Evolutionary conservation across 345 rosid species (phyloP), one percentile per base, ranked within the genome.

Genomic region (Eucalyptus albens): DNA sequence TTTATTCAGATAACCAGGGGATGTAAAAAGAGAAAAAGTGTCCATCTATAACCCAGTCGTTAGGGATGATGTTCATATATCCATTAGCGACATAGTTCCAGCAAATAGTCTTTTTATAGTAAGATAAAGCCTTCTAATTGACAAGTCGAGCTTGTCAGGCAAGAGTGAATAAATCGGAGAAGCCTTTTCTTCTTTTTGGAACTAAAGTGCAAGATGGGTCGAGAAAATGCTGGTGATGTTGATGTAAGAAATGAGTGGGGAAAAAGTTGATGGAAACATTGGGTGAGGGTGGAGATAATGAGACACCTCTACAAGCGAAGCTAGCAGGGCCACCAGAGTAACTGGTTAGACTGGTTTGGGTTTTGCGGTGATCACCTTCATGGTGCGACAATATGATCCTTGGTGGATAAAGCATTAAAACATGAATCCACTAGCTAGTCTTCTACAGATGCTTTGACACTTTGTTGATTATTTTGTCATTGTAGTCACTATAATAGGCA

Each of bases 231-330:
- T 96, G 89, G 99, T 96, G 89, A 95, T 97, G 44, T 97, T 91
- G 99, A 99, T 86, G 96, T 96, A 99, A 94, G 92, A 91, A 97
- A 99, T 80, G 98, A 97, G 89, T 97, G 99, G 98, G 99, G 99
- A 77, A 96, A 77, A 96, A 95, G 94, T 92, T 97, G 93, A 95
- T 96, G 98, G 99, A 95, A 89, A 97, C 99, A 91, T 87, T 96
- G 27, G 92, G 90, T 91, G 97, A 95, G 90, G 96, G 95, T 26
- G 98, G 97, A 89, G 96, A 94, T 82, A 96, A 96, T 91, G 97
- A 96, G 92, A 96, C 97, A 40, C 98, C 98, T 50, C 91, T 97
- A 89, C 99, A 96, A 93, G 99, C 96, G 91, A 94, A 96, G 95
- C 94, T 97, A 96, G 96, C 85, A 98, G 99, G 31, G 99, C 96